Percentiles rank a stretch among this genome's conserved stretches.
These are phyloP conservation scores for Recurvomyces mirabilis DNA, from an alignment of 495 filamentous ascomycete genomes.

Conservation along the genomic window DNA sequence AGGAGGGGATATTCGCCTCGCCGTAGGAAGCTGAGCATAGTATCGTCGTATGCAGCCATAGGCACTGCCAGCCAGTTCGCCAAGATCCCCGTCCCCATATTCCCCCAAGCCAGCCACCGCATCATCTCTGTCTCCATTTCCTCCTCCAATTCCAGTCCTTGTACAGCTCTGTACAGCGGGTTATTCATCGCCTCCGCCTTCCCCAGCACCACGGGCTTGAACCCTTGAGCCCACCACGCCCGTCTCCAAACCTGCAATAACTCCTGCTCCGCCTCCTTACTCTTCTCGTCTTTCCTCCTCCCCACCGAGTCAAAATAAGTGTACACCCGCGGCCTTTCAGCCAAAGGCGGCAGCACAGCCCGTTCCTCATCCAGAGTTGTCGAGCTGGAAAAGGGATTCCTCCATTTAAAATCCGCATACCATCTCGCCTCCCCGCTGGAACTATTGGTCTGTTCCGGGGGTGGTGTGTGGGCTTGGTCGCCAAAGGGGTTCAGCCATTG, in stretches of 20 bases:
- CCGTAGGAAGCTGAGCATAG: conserved; percentile 57
- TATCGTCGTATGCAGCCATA: conserved; percentile 70
- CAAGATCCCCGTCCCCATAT: conserved; percentile 79
- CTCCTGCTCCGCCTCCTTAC: conserved; percentile 59
- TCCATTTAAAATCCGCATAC: conserved; percentile 82
- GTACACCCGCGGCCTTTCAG: conserved; percentile 66
- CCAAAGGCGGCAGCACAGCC: conserved; percentile 74
- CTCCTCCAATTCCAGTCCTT: conserved; percentile 42
- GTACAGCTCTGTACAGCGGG: conserved; percentile 59
- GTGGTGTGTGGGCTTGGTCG: conserved; percentile 61
- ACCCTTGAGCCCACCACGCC: conserved; percentile 90
- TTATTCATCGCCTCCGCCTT: conserved; percentile 77
- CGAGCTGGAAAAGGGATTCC: conserved; percentile 75
- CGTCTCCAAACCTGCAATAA: conserved; percentile 79
- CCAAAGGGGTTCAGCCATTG: conserved; percentile 41
- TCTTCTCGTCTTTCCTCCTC: conserved; percentile 46
- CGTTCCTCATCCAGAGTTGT: conserved; percentile 78
- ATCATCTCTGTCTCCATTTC: conserved; percentile 61
- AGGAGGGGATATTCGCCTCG: conserved; percentile 60
- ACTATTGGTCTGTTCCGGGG: conserved; percentile 56
- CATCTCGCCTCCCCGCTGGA: conserved; percentile 68
- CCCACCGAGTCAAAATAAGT: conserved; percentile 74
- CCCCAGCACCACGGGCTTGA: conserved; percentile 71
- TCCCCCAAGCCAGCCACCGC: conserved; percentile 86
- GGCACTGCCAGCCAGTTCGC: conserved; percentile 70